Evolutionary conservation across 108 stramenopile species (phyloP).

Genomic region (Epithemia pelagica): DNA sequence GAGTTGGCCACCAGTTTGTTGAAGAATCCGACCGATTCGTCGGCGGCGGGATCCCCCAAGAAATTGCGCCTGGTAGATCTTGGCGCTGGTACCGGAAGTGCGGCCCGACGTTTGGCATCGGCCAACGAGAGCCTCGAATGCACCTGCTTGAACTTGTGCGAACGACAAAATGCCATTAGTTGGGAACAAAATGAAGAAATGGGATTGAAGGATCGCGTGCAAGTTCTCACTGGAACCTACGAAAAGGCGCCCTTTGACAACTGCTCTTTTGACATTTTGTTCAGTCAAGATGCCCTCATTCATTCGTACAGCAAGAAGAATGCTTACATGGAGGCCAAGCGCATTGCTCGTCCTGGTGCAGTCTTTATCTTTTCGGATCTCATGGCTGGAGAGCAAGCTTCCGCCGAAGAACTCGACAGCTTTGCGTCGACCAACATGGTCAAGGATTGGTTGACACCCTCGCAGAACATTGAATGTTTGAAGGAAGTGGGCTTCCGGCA

Average conservation of each 20-base stretch:
- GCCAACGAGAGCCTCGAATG: conserved; percentile 5
- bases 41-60: conserved; percentile 4
- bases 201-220: conserved; percentile 13
- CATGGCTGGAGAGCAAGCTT: conserved; percentile 40
- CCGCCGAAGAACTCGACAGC: conserved; percentile 26
- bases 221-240: conserved; percentile 24
- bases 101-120: conserved; percentile 21
- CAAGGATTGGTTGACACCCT: conserved; percentile 48
- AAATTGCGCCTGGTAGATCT: conserved; percentile 26
- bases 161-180: conserved; percentile 23
- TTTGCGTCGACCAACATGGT: conserved; percentile 42
- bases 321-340: conserved; percentile 43
- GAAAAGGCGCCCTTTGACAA: conserved; percentile 17
- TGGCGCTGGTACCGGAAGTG: conserved; percentile 27
- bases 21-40: background rate
- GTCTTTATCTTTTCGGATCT: conserved; percentile 52
- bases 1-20: conserved; percentile 14
- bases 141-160: conserved; percentile 29
- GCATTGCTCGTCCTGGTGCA: conserved; percentile 47
- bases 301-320: conserved; percentile 35
- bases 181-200: conserved; percentile 6
- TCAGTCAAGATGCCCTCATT: conserved; percentile 58
- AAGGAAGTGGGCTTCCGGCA: conserved; percentile 37
- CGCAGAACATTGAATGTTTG: conserved; percentile 25
- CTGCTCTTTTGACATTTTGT: conserved; percentile 39